A percentile compares a stretch with the other conserved stretches of the same genome.
Evolutionary conservation across 177 flowering plant genomes (phyloP).

Genomic region (Vitis hybrid): DNA sequence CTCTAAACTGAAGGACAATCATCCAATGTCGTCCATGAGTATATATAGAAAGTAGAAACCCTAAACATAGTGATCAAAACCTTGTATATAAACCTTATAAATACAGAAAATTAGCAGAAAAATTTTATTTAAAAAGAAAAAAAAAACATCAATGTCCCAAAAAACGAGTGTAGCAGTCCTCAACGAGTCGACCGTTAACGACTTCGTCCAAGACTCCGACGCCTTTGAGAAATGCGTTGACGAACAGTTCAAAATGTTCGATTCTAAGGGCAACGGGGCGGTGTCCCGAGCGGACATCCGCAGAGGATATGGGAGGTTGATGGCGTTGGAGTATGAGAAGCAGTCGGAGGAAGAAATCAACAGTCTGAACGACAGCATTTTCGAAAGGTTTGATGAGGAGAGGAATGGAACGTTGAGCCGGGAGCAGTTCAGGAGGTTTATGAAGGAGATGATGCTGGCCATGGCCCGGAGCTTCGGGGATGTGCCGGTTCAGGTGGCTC

Average conservation of each 20-base stretch:
- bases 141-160: background rate
- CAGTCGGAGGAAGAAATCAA: background rate
- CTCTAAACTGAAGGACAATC: no score
- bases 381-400: slow-evolving; percentile 4
- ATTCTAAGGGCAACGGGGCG: slow-evolving; percentile 3
- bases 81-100: no score
- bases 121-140: no score
- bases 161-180: slow-evolving; percentile 2
- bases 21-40: no score
- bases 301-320: background rate
- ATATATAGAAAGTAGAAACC: no score
- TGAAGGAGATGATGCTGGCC: slow-evolving; percentile 16
- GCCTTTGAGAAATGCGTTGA: slow-evolving; percentile 3
- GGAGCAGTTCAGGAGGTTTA: background rate
- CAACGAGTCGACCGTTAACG: slow-evolving; percentile 1
- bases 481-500: slow-evolving; percentile 10
- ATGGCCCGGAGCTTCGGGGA: slow-evolving; percentile 12
- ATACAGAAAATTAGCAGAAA: no score
- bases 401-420: background rate
- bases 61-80: no score
- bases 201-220: background rate
- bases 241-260: background rate
- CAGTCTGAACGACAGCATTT: background rate
- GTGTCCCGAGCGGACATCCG: background rate
- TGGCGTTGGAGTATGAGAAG: background rate